These are phyloP conservation scores for Pichia norvegensis DNA, from an alignment of 1,139 yeast genomes.

Conservation along the genomic window DNA sequence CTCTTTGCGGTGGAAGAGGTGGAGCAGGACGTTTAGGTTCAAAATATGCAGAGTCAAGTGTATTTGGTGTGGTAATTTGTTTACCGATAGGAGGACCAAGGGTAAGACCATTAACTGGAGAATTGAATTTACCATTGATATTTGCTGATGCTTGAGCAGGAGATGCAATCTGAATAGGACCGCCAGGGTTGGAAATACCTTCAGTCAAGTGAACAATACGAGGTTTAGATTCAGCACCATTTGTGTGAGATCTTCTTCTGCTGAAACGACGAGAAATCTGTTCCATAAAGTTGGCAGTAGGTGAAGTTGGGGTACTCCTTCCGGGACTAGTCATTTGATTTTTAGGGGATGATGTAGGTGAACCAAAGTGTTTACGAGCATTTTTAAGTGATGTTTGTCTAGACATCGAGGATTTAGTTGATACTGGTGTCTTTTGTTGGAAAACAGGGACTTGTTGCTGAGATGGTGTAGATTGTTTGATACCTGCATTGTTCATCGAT, in stretches of 20 bases:
- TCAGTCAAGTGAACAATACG: slow-evolving; percentile 19
- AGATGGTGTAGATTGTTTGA: not conserved
- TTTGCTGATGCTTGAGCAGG: slow-evolving; percentile 13
- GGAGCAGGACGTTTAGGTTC: slow-evolving; percentile 13
- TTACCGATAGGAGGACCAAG: not conserved
- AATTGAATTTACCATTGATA: not conserved
- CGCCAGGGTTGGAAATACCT: slow-evolving; percentile 17
- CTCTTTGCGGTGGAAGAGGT: slow-evolving; percentile 5
- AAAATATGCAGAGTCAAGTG: not conserved
- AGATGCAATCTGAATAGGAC: slow-evolving; percentile 19
- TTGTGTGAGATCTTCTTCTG: slow-evolving; percentile 6
- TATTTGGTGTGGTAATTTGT: not conserved
- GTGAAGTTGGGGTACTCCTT: slow-evolving; percentile 10
- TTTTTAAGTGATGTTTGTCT: slow-evolving; percentile 9
- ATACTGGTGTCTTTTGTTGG: slow-evolving; percentile 1
- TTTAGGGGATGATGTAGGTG: slow-evolving; percentile 5
- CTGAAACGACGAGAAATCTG: slow-evolving; percentile 24
- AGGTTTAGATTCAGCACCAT: slow-evolving; percentile 12
- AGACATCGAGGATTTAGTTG: slow-evolving; percentile 5
- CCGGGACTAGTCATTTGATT: not conserved
- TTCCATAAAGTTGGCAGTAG: slow-evolving; percentile 16
- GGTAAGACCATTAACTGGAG: not conserved
- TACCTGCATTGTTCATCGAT: not conserved
- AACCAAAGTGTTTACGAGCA: slow-evolving; percentile 10
- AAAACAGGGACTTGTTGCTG: not conserved